A percentile compares a stretch with the other conserved stretches of the same genome.
Evolutionary conservation across 805 yeast species (phyloP).

Genomic region (Pichia manshurica): DNA sequence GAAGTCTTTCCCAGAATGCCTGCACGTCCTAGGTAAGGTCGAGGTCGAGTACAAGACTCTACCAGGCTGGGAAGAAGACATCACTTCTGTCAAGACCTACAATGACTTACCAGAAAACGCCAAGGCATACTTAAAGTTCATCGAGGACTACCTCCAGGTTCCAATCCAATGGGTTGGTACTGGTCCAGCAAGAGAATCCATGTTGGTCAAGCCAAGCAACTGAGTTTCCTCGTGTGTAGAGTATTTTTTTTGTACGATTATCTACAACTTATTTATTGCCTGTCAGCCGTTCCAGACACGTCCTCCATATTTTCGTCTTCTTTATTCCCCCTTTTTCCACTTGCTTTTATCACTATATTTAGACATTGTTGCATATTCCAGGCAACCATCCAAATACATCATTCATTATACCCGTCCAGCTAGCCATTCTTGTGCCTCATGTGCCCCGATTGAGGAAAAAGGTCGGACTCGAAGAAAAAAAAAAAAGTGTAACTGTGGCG

Average conservation of each 20-base stretch:
- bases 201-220: conserved; percentile 53
- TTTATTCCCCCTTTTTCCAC: too few relatives aligned
- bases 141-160: conserved; percentile 77
- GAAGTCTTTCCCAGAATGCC: conserved; percentile 88
- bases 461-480: too few relatives aligned
- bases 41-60: conserved; percentile 88
- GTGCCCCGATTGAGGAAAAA: background rate
- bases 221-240: background rate
- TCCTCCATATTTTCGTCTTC: too few relatives aligned
- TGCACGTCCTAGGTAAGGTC: conserved; percentile 73
- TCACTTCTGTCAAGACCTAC: conserved; percentile 62
- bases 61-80: conserved; percentile 92
- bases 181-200: conserved; percentile 93
- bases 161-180: conserved; percentile 97
- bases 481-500: conserved; percentile 1
- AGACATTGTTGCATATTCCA: too few relatives aligned
- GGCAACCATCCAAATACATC: too few relatives aligned
- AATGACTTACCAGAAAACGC: conserved; percentile 86
- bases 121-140: conserved; percentile 72
- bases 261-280: background rate
- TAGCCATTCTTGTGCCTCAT: too few relatives aligned
- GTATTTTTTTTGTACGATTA: background rate
- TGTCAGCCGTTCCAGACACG: too few relatives aligned
- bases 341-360: too few relatives aligned
- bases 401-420: too few relatives aligned